Evolutionary conservation across 1,284 basidiomycete species (phyloP), one percentile per base, ranked within the genome.

Genomic region (Ustilago bromivora): DNA sequence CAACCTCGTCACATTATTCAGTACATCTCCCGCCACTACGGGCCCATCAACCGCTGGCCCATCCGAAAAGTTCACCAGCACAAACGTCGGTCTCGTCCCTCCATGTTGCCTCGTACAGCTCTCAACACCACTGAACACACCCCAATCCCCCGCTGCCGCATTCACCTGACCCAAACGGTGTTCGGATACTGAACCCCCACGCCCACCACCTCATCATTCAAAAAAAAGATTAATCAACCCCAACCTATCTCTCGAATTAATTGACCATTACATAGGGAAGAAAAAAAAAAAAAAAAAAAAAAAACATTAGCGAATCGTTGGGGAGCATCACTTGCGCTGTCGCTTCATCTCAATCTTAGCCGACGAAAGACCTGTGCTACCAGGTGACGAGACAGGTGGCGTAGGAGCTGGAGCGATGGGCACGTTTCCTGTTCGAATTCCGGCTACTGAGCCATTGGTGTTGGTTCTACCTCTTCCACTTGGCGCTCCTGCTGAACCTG

Each of bases 141-240:
- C 49, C 8, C n/a, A 9, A 10, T n/a, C 19, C 7, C 60, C 60
- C 2, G 49, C 10, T 3, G 57, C 59, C 0, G 65, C 55, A 61
- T 83, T 82, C 3, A 80, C 82, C 61, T 88, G 85, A 81, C 91
- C 91, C 2, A 94, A 89, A 19, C 89, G 87, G 40, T 84, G 85
- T 92, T 88, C 2, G 95, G 95, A 3, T 90, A 89, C 31, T 91
- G 84, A 53, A 88, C 63, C 87, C 80, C 88, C 78, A 89, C 23
- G 12, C 55, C 55, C 19, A 43, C 89, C 13, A 91, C 87, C 57
- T 93, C 62, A 34, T 84, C 66, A 55, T 83, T 28, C 57, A 52
- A 85, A 90, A 93, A 93, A 87, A 87, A 72, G 68, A 91, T 89
- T 89, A 91, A 92, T 17, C 90, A 90, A 7, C 92, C 92, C 62